These are phyloP conservation scores for Teratosphaeria zuluensis DNA, from an alignment of 2,329 filamentous ascomycete species.

Conservation along the genomic window DNA sequence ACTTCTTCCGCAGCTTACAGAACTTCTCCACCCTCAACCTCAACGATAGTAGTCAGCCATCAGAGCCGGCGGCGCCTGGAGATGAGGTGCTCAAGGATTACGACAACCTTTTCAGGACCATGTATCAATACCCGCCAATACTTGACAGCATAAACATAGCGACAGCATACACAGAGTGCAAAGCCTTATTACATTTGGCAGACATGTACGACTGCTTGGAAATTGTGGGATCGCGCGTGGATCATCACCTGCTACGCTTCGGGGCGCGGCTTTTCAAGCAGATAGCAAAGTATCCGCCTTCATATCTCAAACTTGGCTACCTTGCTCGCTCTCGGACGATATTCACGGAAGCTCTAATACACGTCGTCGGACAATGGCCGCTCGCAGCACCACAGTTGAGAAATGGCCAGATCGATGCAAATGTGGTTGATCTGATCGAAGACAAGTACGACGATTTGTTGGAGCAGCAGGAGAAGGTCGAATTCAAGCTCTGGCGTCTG, in stretches of 20 bases:
- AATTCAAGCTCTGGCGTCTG: slow-evolving; percentile 72
- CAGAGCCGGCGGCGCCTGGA: slow-evolving; percentile 42
- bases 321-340: slow-evolving; percentile 71
- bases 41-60: slow-evolving; percentile 33
- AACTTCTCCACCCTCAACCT: slow-evolving; percentile 56
- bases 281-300: slow-evolving; percentile 90
- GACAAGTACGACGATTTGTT: slow-evolving; percentile 91
- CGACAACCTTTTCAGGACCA: slow-evolving; percentile 88
- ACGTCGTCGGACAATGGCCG: slow-evolving; percentile 93
- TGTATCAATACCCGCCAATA: slow-evolving; percentile 82
- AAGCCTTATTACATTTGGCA: slow-evolving; percentile 76
- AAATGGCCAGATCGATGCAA: slow-evolving; percentile 54
- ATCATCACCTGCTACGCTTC: slow-evolving; percentile 89
- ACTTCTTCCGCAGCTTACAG: slow-evolving; percentile 80
- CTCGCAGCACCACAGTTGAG: slow-evolving; percentile 67
- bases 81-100: slow-evolving; percentile 81
- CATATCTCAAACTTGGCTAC: slow-evolving; percentile 82
- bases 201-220: slow-evolving; percentile 88
- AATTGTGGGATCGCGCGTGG: slow-evolving; percentile 79
- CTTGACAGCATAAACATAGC: slow-evolving; percentile 84
- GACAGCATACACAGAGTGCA: slow-evolving; percentile 87
- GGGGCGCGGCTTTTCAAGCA: slow-evolving; percentile 88
- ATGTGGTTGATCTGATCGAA: slow-evolving; percentile 80
- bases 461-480: slow-evolving; percentile 68
- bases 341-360: slow-evolving; percentile 71